Evolutionary conservation across 2,329 filamentous ascomycete species (phyloP).

Genomic region (Hymenoscyphus fraxineus): DNA sequence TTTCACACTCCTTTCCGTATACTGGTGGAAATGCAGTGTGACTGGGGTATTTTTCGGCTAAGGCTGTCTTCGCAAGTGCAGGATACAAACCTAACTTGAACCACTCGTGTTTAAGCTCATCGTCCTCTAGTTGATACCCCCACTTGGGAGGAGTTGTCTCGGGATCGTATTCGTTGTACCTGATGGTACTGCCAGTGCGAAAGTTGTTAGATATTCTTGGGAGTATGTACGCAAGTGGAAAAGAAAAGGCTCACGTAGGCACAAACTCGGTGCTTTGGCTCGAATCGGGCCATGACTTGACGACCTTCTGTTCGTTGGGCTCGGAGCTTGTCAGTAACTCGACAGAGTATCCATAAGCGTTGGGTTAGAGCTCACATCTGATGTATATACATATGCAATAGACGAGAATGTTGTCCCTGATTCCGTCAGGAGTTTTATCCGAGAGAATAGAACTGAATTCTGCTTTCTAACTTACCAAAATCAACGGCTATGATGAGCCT

Average conservation of each 20-base stretch:
- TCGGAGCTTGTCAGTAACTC: not conserved
- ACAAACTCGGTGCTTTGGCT: not conserved
- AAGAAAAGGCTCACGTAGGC: not conserved
- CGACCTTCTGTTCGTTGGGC: not conserved
- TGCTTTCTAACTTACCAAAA: not conserved
- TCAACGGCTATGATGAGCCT: not conserved
- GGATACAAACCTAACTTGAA: slow-evolving; percentile 10
- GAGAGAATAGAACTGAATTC: no score
- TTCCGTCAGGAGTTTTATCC: no score
- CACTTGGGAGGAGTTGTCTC: not conserved
- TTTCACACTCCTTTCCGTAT: not conserved
- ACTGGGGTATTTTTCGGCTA: slow-evolving; percentile 6
- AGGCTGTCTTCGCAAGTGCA: not conserved
- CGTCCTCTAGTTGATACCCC: slow-evolving; percentile 3
- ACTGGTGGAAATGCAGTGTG: not conserved
- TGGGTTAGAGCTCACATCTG: not conserved
- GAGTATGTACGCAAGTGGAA: not conserved
- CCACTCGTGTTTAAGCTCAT: slow-evolving; percentile 5
- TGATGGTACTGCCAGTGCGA: not conserved
- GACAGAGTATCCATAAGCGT: no score
- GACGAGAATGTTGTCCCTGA: not conserved
- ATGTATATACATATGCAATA: not conserved
- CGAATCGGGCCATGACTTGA: not conserved
- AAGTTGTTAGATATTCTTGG: no score
- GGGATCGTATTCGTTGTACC: not conserved